Evolutionary conservation across 495 filamentous ascomycete genomes (phyloP).

Genomic region (Hypoxylon perforatum): DNA sequence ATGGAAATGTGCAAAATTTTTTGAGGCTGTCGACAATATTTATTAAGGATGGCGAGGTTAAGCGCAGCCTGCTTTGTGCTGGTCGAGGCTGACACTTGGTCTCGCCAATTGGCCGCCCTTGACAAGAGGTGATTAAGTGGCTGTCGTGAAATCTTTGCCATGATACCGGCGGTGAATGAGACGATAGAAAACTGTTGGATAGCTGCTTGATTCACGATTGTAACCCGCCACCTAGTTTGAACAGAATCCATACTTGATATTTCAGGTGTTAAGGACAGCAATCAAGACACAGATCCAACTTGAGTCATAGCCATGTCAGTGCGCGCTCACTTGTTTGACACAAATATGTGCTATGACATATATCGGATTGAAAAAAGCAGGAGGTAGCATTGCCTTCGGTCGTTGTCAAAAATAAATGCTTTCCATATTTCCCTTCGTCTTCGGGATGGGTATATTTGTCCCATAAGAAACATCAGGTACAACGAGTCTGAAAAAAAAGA

Average conservation of each 20-base stretch:
- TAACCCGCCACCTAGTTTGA: slow-evolving; percentile 6
- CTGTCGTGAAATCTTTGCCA: background rate
- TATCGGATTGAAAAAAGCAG: background rate
- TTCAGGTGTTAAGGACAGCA: background rate
- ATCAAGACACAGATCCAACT: background rate
- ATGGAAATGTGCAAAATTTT: background rate
- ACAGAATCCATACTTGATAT: background rate
- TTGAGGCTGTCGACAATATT: background rate
- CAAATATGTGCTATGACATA: background rate
- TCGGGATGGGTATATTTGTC: too few species aligned
- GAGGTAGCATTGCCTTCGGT: background rate
- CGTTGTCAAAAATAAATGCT: background rate
- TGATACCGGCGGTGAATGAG: slow-evolving; percentile 2
- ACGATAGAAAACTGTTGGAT: slow-evolving; percentile 14
- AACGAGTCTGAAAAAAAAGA: too few species aligned
- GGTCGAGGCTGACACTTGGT: background rate
- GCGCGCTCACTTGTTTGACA: background rate
- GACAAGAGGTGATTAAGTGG: background rate
- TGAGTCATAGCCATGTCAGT: background rate
- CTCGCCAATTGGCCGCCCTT: slow-evolving; percentile 4
- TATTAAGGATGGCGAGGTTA: background rate
- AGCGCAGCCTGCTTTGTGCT: background rate
- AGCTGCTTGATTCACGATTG: background rate
- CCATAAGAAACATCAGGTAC: too few species aligned
- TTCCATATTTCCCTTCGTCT: too few species aligned